Evolutionary conservation across 345 rosid species (phyloP).

Genomic region (Anastatica hierochuntica): DNA sequence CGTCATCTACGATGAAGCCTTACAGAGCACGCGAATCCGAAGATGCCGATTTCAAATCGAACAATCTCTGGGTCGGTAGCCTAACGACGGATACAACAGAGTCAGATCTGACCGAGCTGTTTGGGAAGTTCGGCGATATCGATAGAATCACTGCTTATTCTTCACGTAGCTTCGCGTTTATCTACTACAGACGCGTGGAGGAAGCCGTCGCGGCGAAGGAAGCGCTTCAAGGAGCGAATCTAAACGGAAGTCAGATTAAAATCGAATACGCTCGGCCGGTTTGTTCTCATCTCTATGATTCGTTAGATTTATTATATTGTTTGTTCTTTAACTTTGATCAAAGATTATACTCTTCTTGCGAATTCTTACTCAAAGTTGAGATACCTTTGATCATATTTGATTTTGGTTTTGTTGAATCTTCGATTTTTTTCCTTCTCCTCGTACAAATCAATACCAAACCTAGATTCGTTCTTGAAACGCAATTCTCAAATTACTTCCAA

Average conservation of each 20-base stretch:
- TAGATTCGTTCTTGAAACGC: too few relatives aligned
- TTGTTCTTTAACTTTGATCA: not conserved
- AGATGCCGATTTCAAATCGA: slow-evolving; percentile 41
- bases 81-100: slow-evolving; percentile 48
- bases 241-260: slow-evolving; percentile 56
- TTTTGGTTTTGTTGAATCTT: not conserved
- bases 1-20: slow-evolving; percentile 30
- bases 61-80: slow-evolving; percentile 82
- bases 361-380: not conserved
- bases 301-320: slow-evolving; percentile 7
- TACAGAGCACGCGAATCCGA: slow-evolving; percentile 29
- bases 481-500: too few relatives aligned
- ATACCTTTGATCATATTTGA: not conserved
- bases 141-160: slow-evolving; percentile 62
- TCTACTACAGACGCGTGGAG: slow-evolving; percentile 66
- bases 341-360: not conserved
- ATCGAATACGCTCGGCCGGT: slow-evolving; percentile 99
- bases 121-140: slow-evolving; percentile 53
- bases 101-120: slow-evolving; percentile 53
- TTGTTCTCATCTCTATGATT: slow-evolving; percentile 54
- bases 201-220: slow-evolving; percentile 78
- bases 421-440: too few relatives aligned
- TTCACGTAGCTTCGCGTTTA: slow-evolving; percentile 64
- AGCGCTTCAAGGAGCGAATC: slow-evolving; percentile 50
- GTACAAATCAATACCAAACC: too few relatives aligned